These are phyloP conservation scores for Forsythia suspensa DNA, from an alignment of 257 asterid species.

Conservation along the genomic window DNA sequence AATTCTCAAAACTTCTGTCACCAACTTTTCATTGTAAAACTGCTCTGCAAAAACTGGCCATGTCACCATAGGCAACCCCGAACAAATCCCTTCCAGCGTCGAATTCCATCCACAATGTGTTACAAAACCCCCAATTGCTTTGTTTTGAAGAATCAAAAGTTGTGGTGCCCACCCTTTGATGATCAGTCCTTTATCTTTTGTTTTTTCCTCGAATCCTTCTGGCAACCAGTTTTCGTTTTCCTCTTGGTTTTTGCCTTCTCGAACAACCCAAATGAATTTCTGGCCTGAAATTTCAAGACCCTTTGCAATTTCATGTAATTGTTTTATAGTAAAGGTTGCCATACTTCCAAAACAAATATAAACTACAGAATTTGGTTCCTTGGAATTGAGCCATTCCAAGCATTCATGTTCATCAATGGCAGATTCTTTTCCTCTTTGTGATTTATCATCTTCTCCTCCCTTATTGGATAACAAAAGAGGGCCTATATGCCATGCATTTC, in stretches of 20 bases:
- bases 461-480: conserved; percentile 32
- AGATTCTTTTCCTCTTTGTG: conserved; percentile 25
- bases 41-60: conserved; percentile 54
- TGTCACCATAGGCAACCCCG: conserved; percentile 49
- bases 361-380: conserved; percentile 34
- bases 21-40: conserved; percentile 46
- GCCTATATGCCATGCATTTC: conserved; percentile 32
- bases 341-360: conserved; percentile 42
- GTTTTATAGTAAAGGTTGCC: conserved; percentile 22
- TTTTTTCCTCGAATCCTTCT: conserved; percentile 27
- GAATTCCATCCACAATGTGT: conserved; percentile 62
- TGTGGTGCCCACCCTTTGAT: conserved; percentile 54
- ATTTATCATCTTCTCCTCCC: conserved; percentile 6
- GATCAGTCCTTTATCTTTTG: conserved; percentile 23
- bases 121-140: conserved; percentile 32
- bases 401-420: conserved; percentile 19
- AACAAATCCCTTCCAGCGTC: conserved; percentile 32
- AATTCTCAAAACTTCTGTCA: conserved; percentile 24
- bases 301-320: conserved; percentile 31
- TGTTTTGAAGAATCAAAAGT: conserved; percentile 33
- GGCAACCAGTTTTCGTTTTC: conserved; percentile 33
- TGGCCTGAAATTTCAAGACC: conserved; percentile 42
- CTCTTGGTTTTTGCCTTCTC: neutral
- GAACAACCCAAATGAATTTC: conserved; percentile 38
- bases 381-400: conserved; percentile 45